These are phyloP conservation scores for Syncephalastrum sp. DNA, from an alignment of 371 early-diverging fungal genomes.

Conservation along the genomic window DNA sequence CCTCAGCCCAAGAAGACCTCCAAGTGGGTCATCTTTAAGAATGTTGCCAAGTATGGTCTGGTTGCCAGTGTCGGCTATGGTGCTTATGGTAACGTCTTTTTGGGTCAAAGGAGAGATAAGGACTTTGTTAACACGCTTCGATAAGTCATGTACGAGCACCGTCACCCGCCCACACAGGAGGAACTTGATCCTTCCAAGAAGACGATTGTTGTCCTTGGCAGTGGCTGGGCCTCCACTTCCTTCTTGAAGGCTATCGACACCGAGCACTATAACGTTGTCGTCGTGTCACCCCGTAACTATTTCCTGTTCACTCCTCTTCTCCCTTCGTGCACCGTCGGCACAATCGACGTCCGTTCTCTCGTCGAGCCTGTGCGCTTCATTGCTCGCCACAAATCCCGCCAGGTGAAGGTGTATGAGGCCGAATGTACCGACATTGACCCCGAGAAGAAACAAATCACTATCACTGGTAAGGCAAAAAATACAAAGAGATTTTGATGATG, in stretches of 20 bases:
- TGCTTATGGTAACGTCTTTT: slow-evolving; percentile 35
- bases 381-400: slow-evolving; percentile 81
- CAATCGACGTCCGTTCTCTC: slow-evolving; percentile 80
- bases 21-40: slow-evolving; percentile 33
- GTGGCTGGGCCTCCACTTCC: slow-evolving; percentile 88
- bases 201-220: slow-evolving; percentile 80
- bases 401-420: slow-evolving; percentile 83
- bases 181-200: slow-evolving; percentile 76
- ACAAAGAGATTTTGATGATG: not conserved
- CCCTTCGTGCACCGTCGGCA: slow-evolving; percentile 84
- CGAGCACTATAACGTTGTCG: slow-evolving; percentile 74
- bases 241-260: slow-evolving; percentile 78
- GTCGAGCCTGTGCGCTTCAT: slow-evolving; percentile 87
- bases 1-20: slow-evolving; percentile 14
- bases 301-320: slow-evolving; percentile 93
- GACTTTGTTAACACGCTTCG: not conserved
- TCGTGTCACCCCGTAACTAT: slow-evolving; percentile 88
- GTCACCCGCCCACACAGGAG: slow-evolving; percentile 67
- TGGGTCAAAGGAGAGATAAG: not conserved
- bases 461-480: slow-evolving; percentile 52
- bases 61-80: slow-evolving; percentile 34
- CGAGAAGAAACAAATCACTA: slow-evolving; percentile 67
- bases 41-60: slow-evolving; percentile 36
- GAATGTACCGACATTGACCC: slow-evolving; percentile 85
- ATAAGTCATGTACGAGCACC: slow-evolving; percentile 51